phyloP scores from a whole-genome alignment of 768 basidiomycete genomes.

The Xerocomellus intermedius region DNA sequence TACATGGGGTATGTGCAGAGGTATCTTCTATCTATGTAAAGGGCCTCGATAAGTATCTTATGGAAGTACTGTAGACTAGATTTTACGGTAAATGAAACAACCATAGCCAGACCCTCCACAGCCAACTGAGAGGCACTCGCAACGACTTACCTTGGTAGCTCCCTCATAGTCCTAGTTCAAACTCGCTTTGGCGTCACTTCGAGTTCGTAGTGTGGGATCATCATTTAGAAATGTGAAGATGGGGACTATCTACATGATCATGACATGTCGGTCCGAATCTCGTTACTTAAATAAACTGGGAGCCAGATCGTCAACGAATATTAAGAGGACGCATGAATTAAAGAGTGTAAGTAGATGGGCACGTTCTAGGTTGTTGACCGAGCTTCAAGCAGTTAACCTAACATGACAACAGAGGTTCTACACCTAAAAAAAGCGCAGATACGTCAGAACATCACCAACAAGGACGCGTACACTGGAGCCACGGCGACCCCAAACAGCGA shows the following conservation, averaged over 20 bases:
- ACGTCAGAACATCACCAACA: conserved; percentile 3
- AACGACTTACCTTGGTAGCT: too few species aligned
- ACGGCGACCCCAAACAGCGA: background rate
- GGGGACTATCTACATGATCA: conserved; percentile 19
- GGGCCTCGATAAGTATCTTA: too few species aligned
- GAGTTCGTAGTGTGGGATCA: background rate
- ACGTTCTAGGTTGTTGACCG: background rate
- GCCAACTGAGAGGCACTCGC: background rate
- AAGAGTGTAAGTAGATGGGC: background rate
- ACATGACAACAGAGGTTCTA: background rate
- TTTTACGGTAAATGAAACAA: background rate
- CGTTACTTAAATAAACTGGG: background rate
- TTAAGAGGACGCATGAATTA: background rate
- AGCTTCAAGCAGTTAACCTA: background rate
- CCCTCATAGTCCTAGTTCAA: background rate
- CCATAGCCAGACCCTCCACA: too few species aligned
- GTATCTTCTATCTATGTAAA: too few species aligned
- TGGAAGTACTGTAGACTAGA: too few species aligned
- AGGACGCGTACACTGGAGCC: background rate
- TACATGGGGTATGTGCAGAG: background rate
- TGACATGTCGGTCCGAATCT: background rate
- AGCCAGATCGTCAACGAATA: background rate
- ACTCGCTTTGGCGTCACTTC: background rate
- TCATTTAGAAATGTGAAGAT: background rate
- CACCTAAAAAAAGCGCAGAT: conserved; percentile 6